phyloP scores from a whole-genome alignment of 805 yeast species.

The Candida sakaeoensis region DNA sequence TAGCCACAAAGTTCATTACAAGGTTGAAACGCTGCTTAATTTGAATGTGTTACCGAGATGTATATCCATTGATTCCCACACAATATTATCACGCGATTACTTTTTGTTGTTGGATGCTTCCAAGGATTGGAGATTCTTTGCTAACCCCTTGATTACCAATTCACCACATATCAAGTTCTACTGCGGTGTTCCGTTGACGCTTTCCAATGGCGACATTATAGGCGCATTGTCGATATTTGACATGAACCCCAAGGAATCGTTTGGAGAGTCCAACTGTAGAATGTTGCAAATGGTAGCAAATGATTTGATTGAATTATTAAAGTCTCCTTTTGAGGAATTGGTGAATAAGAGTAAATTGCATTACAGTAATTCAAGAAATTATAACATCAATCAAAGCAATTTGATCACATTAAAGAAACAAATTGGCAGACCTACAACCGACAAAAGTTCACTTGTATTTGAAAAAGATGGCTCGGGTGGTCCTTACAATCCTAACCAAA shows the following conservation, averaged over 20 bases:
- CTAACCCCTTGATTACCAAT: conserved; percentile 62
- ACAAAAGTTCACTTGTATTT: conserved; percentile 31
- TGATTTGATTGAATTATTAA: conserved; percentile 41
- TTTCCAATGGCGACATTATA: conserved; percentile 37
- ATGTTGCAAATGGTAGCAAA: conserved; percentile 35
- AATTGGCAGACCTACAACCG: conserved; percentile 55
- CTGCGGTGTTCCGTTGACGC: conserved; percentile 57
- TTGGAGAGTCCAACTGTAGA: conserved; percentile 32
- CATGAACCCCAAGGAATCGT: conserved; percentile 30
- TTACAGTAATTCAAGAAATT: conserved; percentile 3
- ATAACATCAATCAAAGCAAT: conserved; percentile 21
- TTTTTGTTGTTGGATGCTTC: conserved; percentile 58
- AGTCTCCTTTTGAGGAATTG: conserved; percentile 25
- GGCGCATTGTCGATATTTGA: conserved; percentile 64
- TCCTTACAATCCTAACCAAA: conserved; percentile 50
- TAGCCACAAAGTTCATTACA: conserved; percentile 44
- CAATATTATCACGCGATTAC: conserved; percentile 54
- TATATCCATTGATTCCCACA: conserved; percentile 65
- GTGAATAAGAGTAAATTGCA: conserved; percentile 14
- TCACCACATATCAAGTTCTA: conserved; percentile 59
- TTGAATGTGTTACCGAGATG: conserved; percentile 50
- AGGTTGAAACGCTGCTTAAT: conserved; percentile 46
- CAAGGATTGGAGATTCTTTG: conserved; percentile 64
- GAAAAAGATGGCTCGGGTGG: conserved; percentile 66
- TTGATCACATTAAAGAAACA: conserved; percentile 4